phyloP scores from a whole-genome alignment of 1,284 basidiomycete species.

The Rhodotorula sp. region DNA sequence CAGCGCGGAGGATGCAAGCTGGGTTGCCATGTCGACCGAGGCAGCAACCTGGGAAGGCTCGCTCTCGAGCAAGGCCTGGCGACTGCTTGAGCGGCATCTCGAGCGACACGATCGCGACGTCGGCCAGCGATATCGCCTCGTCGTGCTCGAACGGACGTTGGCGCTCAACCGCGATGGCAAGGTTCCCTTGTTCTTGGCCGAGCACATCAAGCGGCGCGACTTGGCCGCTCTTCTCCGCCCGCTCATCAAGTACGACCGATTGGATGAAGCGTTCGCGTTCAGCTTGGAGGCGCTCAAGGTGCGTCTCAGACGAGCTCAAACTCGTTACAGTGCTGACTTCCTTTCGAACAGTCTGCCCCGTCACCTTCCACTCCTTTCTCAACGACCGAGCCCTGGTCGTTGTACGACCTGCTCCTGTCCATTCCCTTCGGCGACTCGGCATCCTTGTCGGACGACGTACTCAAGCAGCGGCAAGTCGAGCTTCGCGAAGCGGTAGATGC shows the following conservation, averaged over 20 bases:
- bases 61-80: conserved; percentile 76
- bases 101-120: conserved; percentile 72
- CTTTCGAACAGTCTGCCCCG: background rate
- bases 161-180: conserved; percentile 61
- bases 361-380: conserved; percentile 2
- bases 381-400: conserved; percentile 68
- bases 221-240: conserved; percentile 73
- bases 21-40: conserved; percentile 72
- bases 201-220: conserved; percentile 66
- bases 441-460: conserved; percentile 24
- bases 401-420: conserved; percentile 79
- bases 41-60: conserved; percentile 79
- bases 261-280: conserved; percentile 69
- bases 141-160: conserved; percentile 70
- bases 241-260: conserved; percentile 69
- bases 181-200: conserved; percentile 78
- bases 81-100: conserved; percentile 77
- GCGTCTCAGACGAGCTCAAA: background rate
- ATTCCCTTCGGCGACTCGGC: conserved; percentile 56
- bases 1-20: conserved; percentile 66
- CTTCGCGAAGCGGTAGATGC: conserved; percentile 40
- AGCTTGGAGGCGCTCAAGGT: conserved; percentile 55
- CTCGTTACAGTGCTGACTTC: conserved; percentile 3
- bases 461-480: conserved; percentile 52
- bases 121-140: conserved; percentile 63